phyloP scores from a whole-genome alignment of 2,329 filamentous ascomycete genomes.

The Ascocoryne sarcoides region DNA sequence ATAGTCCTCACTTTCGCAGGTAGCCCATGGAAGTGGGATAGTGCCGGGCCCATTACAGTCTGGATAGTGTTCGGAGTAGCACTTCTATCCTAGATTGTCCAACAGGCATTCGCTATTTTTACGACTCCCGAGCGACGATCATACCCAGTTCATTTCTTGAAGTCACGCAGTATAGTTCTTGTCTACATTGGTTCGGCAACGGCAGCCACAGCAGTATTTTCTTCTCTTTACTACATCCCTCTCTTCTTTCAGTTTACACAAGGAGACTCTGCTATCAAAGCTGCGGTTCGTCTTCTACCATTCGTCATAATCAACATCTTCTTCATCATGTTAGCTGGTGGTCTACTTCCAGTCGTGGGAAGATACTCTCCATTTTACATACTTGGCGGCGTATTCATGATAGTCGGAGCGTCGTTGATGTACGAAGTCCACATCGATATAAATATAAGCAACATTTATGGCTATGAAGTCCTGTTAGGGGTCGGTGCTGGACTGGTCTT shows the following conservation, averaged over 20 bases:
- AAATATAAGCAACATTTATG: conserved; percentile 20
- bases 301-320: conserved; percentile 30
- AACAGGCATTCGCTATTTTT: conserved; percentile 17
- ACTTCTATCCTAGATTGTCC: conserved; percentile 6
- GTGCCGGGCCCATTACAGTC: conserved; percentile 12
- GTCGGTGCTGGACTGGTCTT: conserved; percentile 30
- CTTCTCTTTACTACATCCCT: conserved; percentile 34
- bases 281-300: conserved; percentile 29
- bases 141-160: conserved; percentile 18
- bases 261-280: conserved; percentile 37
- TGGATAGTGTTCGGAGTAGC: conserved; percentile 36
- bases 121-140: conserved; percentile 13
- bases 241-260: conserved; percentile 42
- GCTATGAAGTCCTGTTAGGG: conserved; percentile 31
- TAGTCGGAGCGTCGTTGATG: conserved; percentile 25
- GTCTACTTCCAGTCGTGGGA: conserved; percentile 31
- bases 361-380: conserved; percentile 28
- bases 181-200: conserved; percentile 18
- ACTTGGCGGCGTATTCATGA: conserved; percentile 25
- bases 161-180: conserved; percentile 13
- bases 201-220: conserved; percentile 39
- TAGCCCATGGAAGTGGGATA: conserved; percentile 18
- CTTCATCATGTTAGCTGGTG: conserved; percentile 32
- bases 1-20: conserved; percentile 24
- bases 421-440: conserved; percentile 20